Percentiles rank a stretch among this genome's conserved stretches.
Evolutionary conservation across 2,329 filamentous ascomycete species (phyloP).

Genomic region (Fonsecaea multimorphosa): DNA sequence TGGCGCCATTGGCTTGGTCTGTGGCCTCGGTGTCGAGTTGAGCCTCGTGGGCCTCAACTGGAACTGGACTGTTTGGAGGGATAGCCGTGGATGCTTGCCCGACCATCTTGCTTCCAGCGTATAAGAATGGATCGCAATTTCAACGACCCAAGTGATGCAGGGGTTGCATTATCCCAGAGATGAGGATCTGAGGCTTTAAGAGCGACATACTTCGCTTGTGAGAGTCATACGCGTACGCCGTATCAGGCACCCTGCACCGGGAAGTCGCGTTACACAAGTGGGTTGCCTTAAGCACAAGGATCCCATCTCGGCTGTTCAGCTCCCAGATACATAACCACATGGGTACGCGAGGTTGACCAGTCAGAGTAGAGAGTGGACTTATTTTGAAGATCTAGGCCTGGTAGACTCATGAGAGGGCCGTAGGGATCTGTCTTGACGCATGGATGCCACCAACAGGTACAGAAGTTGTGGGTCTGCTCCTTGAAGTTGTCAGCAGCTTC

Average conservation of each 20-base stretch:
- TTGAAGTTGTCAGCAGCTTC: neutral
- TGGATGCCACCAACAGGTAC: neutral
- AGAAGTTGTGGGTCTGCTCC: neutral
- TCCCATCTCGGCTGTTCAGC: neutral
- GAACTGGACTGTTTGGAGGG: neutral
- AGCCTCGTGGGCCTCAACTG: neutral
- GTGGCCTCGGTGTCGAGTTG: neutral
- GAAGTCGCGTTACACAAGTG: neutral
- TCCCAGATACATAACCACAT: neutral
- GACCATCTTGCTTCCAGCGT: neutral
- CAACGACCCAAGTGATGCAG: neutral
- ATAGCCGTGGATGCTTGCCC: conserved; percentile 12
- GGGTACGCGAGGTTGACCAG: neutral
- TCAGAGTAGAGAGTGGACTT: neutral
- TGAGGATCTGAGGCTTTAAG: neutral
- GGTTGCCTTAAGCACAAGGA: neutral
- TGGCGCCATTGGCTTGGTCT: neutral
- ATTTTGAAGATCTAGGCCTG: neutral
- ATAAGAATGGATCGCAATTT: neutral
- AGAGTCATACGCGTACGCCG: neutral
- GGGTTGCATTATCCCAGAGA: neutral
- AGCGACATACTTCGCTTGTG: neutral
- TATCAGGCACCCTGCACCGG: neutral
- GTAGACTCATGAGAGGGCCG: neutral
- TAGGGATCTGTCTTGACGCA: neutral